These are phyloP conservation scores for Cryptococcus floricola DNA, from an alignment of 1,284 basidiomycete species.

Conservation along the genomic window DNA sequence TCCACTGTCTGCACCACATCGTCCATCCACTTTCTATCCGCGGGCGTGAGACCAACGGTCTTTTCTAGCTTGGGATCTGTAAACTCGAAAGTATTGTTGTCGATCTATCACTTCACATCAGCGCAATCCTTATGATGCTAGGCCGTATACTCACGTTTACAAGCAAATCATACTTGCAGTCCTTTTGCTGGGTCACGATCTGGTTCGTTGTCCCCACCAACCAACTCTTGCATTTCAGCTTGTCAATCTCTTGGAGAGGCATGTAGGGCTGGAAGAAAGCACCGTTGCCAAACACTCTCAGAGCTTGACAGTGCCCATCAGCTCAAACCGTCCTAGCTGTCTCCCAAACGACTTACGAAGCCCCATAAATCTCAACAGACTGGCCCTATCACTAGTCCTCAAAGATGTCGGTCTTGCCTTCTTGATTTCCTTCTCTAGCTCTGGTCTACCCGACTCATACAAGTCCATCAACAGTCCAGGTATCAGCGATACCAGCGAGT, in stretches of 20 bases:
- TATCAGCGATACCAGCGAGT: constrained; percentile 81
- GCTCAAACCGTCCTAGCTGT: background rate
- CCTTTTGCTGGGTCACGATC: constrained; percentile 89
- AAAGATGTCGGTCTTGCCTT: constrained; percentile 69
- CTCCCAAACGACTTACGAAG: constrained; percentile 65
- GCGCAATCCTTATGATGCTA: background rate
- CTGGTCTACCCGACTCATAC: constrained; percentile 87
- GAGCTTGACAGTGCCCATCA: constrained; percentile 18
- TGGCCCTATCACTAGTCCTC: constrained; percentile 83
- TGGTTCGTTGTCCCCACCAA: constrained; percentile 86
- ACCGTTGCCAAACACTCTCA: constrained; percentile 72
- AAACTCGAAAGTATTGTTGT: constrained; percentile 79
- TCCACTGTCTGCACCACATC: constrained; percentile 75
- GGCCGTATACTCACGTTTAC: constrained; percentile 65
- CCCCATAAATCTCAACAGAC: constrained; percentile 86
- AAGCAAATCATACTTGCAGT: constrained; percentile 74
- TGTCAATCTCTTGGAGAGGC: constrained; percentile 90
- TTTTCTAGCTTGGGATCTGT: constrained; percentile 74
- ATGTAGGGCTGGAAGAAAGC: constrained; percentile 98
- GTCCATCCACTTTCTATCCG: constrained; percentile 96
- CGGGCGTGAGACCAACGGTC: constrained; percentile 74
- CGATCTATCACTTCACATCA: constrained; percentile 57
- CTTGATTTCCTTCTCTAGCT: constrained; percentile 61
- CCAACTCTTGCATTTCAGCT: constrained; percentile 76
- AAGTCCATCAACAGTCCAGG: constrained; percentile 82